These are phyloP conservation scores for Mycena amicta DNA, from an alignment of 768 basidiomycete genomes.

Conservation along the genomic window DNA sequence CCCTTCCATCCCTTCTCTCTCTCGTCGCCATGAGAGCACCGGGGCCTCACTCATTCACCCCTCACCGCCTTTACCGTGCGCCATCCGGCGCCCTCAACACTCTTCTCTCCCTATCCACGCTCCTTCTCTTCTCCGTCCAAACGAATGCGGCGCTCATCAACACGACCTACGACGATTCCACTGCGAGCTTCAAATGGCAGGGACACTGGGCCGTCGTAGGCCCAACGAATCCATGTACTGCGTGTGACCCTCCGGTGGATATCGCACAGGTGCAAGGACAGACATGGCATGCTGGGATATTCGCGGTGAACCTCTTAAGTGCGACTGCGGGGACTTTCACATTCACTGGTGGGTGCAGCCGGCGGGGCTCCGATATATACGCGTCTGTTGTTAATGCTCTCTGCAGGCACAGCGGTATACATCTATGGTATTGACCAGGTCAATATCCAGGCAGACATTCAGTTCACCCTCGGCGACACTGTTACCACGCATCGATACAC, in stretches of 20 bases:
- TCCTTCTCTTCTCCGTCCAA: neutral
- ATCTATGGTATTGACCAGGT: slow-evolving; percentile 22
- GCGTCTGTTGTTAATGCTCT: neutral
- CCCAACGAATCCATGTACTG: neutral
- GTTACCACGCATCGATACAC: slow-evolving; percentile 11
- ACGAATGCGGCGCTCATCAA: neutral
- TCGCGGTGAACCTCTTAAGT: slow-evolving; percentile 5
- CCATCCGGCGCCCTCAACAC: no score
- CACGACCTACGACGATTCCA: neutral
- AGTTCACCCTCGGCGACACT: slow-evolving; percentile 13
- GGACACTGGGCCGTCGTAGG: neutral
- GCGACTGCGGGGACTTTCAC: slow-evolving; percentile 19
- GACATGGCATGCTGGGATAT: slow-evolving; percentile 18
- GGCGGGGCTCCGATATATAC: no score
- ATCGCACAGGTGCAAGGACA: slow-evolving; percentile 3
- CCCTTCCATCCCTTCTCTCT: no score
- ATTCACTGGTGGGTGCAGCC: slow-evolving; percentile 21
- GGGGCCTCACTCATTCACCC: no score
- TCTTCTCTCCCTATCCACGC: neutral
- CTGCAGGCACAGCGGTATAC: slow-evolving; percentile 16
- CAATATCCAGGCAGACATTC: slow-evolving; percentile 14
- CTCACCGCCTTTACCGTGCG: no score
- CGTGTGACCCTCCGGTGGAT: neutral
- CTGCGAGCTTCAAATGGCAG: neutral
- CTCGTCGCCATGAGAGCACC: no score